phyloP scores from a whole-genome alignment of 768 basidiomycete species.

The Hortiboletus campestris region DNA sequence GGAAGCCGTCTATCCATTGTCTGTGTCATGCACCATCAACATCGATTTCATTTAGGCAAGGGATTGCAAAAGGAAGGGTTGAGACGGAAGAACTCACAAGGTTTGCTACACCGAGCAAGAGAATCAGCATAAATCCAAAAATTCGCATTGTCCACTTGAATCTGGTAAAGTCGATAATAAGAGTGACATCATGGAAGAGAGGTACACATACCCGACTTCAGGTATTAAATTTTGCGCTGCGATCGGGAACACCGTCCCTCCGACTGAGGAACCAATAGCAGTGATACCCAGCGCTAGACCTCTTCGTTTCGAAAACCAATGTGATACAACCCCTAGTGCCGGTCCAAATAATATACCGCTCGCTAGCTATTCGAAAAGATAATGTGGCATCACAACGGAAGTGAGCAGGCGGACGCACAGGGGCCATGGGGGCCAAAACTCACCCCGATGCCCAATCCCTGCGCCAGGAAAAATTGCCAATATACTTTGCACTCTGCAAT shows the following conservation, averaged over 20 bases:
- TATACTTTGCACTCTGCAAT: slow-evolving; percentile 67
- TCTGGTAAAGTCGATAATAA: slow-evolving; percentile 33
- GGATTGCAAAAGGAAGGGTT: neutral
- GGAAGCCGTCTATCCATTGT: slow-evolving; percentile 48
- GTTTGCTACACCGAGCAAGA: slow-evolving; percentile 53
- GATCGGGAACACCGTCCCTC: slow-evolving; percentile 69
- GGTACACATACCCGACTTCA: slow-evolving; percentile 48
- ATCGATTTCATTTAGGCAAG: neutral
- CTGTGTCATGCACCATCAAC: slow-evolving; percentile 9
- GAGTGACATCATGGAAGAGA: neutral
- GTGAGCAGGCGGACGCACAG: neutral
- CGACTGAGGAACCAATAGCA: slow-evolving; percentile 65
- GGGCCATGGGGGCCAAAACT: slow-evolving; percentile 18
- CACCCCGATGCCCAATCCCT: slow-evolving; percentile 67
- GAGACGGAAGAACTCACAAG: slow-evolving; percentile 35
- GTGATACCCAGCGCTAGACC: slow-evolving; percentile 59
- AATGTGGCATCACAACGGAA: neutral
- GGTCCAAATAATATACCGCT: slow-evolving; percentile 64
- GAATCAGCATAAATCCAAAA: slow-evolving; percentile 59
- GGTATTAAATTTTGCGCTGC: slow-evolving; percentile 52
- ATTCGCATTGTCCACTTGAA: slow-evolving; percentile 78
- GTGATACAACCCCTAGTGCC: slow-evolving; percentile 55
- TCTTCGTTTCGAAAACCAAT: slow-evolving; percentile 68
- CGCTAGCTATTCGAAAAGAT: slow-evolving; percentile 25
- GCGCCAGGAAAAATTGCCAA: slow-evolving; percentile 78